Conservation (phyloP, 2,329 filamentous ascomycete species). For the Colletotrichum somersetense region DNA sequence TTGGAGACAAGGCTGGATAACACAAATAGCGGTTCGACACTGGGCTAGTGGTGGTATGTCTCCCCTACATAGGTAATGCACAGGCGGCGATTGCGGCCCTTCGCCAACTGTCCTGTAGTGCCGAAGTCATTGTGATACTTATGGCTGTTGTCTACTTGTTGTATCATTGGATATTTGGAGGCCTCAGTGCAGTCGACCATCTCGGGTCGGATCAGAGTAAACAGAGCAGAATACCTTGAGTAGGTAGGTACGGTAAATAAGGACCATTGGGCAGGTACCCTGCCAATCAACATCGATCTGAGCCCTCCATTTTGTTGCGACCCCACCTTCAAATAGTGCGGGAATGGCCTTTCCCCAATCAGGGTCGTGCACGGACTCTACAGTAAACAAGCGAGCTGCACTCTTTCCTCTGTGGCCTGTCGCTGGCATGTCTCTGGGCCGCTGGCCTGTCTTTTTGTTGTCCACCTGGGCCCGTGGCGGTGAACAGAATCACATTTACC, state of each 20-base stretch:
- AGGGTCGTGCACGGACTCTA: slow-evolving; percentile 46
- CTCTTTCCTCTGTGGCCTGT: slow-evolving; percentile 41
- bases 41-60: not conserved
- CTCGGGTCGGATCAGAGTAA: slow-evolving; percentile 24
- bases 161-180: slow-evolving; percentile 10
- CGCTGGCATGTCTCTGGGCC: slow-evolving; percentile 23
- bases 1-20: slow-evolving; percentile 13
- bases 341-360: slow-evolving; percentile 47
- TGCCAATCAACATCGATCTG: slow-evolving; percentile 16
- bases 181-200: slow-evolving; percentile 7
- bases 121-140: not conserved
- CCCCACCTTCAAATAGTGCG: slow-evolving; percentile 34
- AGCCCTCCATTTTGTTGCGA: slow-evolving; percentile 11
- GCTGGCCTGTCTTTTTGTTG: slow-evolving; percentile 45
- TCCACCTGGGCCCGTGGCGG: slow-evolving; percentile 48
- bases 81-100: too few species aligned
- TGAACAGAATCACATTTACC: slow-evolving; percentile 48
- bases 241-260: not conserved
- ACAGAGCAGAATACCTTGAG: not conserved
- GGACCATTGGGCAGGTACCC: slow-evolving; percentile 7
- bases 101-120: not conserved
- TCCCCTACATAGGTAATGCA: not conserved
- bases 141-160: not conserved
- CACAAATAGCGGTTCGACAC: slow-evolving; percentile 13
- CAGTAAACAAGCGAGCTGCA: slow-evolving; percentile 53